Base-by-base conservation (phyloP, 305 asterid species). In the Coffea humblotiana region DNA sequence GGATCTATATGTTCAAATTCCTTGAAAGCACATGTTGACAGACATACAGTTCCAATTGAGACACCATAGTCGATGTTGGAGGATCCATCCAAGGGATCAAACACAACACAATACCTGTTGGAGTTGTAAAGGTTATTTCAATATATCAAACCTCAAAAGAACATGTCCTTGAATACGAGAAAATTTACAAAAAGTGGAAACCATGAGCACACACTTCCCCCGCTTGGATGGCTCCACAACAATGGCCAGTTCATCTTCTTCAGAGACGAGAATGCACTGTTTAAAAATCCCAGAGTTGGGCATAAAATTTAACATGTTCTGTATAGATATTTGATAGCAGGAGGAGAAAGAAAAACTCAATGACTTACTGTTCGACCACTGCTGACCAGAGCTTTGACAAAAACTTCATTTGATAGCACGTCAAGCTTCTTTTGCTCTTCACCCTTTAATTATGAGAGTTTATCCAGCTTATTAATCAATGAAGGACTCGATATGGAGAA, bases 371-470 rank as follows among this genome's bases (percentile, higher is more conserved):
- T 93, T 85, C 97, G 90, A 71, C 99, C 98, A 72, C 99, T 93
- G 83, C 99, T 93, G 88, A 95, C 89, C 86, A 95, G 80, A 29
- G 99, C 99, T 86, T 95, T 95, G 84, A 93, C 79, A 75, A 95
- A 95, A 63, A 93, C 99, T 82, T 95, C 98, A 78, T 95, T 93
- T 16, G 99, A 95, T 77, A 95, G 94, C 78, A 95, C 97, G 77
- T 95, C 98, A 54, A 95, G 90, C 81, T 95, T 95, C 93, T 95
- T 95, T 90, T 95, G 99, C 88, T 95, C 99, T 82, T 95, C 99
- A 6, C 99, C 99, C 98, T 95, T 86, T 71, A 83, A 71, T 66
- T 11, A 76, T 65, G 72, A 71, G 74, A 48, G 60, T 48, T 47
- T 63, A 81, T 81, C 45, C 64, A 82, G 27, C 81, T 78, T 37